Conservation (phyloP, 441 rosid species). For the Pelargonium cotyledonis region DNA sequence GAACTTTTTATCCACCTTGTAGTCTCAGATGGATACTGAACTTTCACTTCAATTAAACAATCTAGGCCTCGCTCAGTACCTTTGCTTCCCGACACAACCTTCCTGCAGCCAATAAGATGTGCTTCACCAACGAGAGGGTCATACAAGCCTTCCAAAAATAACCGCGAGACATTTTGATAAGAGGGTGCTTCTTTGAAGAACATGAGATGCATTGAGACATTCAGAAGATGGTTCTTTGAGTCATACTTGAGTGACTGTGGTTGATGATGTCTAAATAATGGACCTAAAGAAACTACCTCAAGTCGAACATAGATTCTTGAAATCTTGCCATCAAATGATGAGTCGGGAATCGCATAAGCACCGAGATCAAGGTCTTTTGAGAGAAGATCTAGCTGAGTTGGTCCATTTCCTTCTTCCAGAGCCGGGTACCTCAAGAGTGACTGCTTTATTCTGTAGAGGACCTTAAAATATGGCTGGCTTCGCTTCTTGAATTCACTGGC, state of each 20-base stretch:
- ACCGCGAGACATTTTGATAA: background rate
- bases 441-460: too few species aligned
- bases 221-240: constrained; percentile 7
- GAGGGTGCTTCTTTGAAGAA: constrained; percentile 8
- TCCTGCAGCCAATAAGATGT: background rate
- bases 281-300: constrained; percentile 20
- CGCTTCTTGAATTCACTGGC: too few species aligned
- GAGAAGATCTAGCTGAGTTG: too few species aligned
- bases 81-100: background rate
- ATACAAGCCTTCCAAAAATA: constrained; percentile 19
- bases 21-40: background rate
- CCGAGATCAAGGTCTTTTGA: too few species aligned
- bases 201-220: constrained; percentile 18
- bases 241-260: background rate
- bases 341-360: too few species aligned
- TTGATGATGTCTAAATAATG: constrained; percentile 13
- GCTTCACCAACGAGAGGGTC: background rate
- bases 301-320: constrained; percentile 5
- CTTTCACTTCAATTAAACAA: constrained; percentile 2
- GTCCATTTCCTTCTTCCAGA: too few species aligned
- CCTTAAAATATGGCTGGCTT: too few species aligned
- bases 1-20: background rate
- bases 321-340: too few species aligned
- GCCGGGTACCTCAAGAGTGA: too few species aligned
- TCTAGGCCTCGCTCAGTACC: background rate